phyloP scores from a whole-genome alignment of 495 filamentous ascomycete genomes.

The Sabuloglossum arenarium region DNA sequence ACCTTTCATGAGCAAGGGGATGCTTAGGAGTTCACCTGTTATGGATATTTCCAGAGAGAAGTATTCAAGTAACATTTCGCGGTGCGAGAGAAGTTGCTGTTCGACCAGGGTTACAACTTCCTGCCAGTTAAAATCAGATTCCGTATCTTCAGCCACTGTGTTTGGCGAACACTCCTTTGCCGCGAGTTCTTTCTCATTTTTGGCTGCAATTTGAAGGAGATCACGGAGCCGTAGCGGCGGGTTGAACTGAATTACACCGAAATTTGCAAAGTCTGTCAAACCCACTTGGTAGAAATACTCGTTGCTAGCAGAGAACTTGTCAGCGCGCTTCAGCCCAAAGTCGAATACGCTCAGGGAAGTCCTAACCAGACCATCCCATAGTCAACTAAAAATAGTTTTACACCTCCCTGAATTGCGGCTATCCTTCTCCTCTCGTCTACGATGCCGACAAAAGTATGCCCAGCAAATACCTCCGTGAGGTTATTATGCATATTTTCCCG shows the following conservation, averaged over 20 bases:
- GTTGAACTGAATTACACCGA: constrained; percentile 62
- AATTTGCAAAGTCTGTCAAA: constrained; percentile 91
- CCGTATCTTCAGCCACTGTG: constrained; percentile 11
- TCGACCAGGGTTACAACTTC: constrained; percentile 42
- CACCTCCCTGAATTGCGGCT: constrained; percentile 78
- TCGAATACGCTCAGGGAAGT: background rate
- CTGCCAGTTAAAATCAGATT: constrained; percentile 37
- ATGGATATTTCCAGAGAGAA: constrained; percentile 69
- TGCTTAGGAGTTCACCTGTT: constrained; percentile 50
- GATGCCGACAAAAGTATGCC: constrained; percentile 83
- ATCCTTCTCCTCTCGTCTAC: constrained; percentile 76
- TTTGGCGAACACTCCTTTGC: constrained; percentile 1
- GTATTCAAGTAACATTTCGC: constrained; percentile 83
- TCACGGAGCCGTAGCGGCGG: constrained; percentile 51
- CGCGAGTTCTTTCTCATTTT: constrained; percentile 31
- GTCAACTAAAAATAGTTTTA: constrained; percentile 85
- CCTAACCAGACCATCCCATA: constrained; percentile 53
- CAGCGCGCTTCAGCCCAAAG: background rate
- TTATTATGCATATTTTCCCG: constrained; percentile 73
- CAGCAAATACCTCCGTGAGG: constrained; percentile 73
- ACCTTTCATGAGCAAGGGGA: constrained; percentile 75
- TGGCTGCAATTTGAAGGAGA: constrained; percentile 51
- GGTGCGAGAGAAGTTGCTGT: constrained; percentile 41
- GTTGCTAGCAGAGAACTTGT: constrained; percentile 19
- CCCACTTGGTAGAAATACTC: constrained; percentile 97